phyloP scores from a whole-genome alignment of 73 alveolate species.

The Paramecium caudatum region DNA sequence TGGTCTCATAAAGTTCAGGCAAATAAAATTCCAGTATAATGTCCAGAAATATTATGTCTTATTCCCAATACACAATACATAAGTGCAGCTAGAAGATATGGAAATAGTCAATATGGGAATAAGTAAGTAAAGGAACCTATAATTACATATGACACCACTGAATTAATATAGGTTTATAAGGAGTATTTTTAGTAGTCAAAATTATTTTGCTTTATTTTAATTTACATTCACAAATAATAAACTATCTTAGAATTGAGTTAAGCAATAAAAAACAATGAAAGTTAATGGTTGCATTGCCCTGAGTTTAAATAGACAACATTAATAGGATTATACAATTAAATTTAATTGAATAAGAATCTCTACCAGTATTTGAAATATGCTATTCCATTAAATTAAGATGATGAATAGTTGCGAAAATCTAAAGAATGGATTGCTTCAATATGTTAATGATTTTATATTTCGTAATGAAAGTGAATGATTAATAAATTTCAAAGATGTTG shows the following conservation, averaged over 20 bases:
- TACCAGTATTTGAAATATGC: not conserved
- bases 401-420: not conserved
- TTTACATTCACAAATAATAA: slow-evolving; percentile 14
- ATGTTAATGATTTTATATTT: slow-evolving; percentile 16
- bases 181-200: not conserved
- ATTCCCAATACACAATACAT: not conserved
- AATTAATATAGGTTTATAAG: not conserved
- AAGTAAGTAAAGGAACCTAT: not conserved
- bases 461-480: not conserved
- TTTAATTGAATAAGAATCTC: not conserved
- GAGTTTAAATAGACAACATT: not conserved
- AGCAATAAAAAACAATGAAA: not conserved
- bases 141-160: not conserved
- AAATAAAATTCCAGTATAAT: not conserved
- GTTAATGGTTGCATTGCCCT: not conserved
- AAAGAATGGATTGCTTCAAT: slow-evolving; percentile 26
- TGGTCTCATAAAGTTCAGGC: not conserved
- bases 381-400: not conserved
- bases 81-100: not conserved
- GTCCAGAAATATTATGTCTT: not conserved
- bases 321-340: slow-evolving; percentile 8
- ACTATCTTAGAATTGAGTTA: too few species aligned
- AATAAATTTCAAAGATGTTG: not conserved
- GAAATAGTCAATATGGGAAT: slow-evolving; percentile 16
- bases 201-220: slow-evolving; percentile 22